Evolutionary conservation across 805 yeast genomes (phyloP).

Genomic region (Tanozyma kutaoensis): DNA sequence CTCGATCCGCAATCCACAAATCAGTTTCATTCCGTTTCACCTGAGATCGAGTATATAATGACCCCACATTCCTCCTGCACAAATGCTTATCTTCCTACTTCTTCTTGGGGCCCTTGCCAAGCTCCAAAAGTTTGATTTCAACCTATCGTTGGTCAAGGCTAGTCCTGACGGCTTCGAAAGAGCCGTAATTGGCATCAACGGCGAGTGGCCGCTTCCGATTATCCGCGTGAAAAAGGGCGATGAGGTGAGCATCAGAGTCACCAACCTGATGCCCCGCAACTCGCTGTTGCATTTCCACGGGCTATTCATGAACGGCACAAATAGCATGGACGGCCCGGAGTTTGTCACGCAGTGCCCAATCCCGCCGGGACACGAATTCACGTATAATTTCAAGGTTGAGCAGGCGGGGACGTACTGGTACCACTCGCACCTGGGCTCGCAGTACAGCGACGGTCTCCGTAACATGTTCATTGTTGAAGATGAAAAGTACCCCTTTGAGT

Average conservation of each 20-base stretch:
- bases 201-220: slow-evolving; percentile 30
- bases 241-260: slow-evolving; percentile 21
- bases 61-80: no score
- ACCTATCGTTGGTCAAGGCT: slow-evolving; percentile 23
- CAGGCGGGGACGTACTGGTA: slow-evolving; percentile 40
- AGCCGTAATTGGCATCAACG: slow-evolving; percentile 45
- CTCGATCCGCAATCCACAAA: no score
- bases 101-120: no score
- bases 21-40: no score
- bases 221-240: slow-evolving; percentile 26
- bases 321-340: slow-evolving; percentile 32
- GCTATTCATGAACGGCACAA: slow-evolving; percentile 22
- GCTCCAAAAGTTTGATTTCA: slow-evolving; percentile 22
- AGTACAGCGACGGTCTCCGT: slow-evolving; percentile 68
- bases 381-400: slow-evolving; percentile 15
- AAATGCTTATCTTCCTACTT: no score
- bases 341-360: slow-evolving; percentile 34
- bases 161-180: slow-evolving; percentile 45
- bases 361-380: slow-evolving; percentile 22
- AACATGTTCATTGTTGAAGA: slow-evolving; percentile 59
- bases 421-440: slow-evolving; percentile 68
- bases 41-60: no score
- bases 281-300: slow-evolving; percentile 34
- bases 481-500: slow-evolving; percentile 34
- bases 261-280: slow-evolving; percentile 18